Percentiles rank a stretch among this genome's conserved stretches.
These are phyloP conservation scores for Zoysia pacifica DNA, from an alignment of 176 grass and related monocot species.

Conservation along the genomic window DNA sequence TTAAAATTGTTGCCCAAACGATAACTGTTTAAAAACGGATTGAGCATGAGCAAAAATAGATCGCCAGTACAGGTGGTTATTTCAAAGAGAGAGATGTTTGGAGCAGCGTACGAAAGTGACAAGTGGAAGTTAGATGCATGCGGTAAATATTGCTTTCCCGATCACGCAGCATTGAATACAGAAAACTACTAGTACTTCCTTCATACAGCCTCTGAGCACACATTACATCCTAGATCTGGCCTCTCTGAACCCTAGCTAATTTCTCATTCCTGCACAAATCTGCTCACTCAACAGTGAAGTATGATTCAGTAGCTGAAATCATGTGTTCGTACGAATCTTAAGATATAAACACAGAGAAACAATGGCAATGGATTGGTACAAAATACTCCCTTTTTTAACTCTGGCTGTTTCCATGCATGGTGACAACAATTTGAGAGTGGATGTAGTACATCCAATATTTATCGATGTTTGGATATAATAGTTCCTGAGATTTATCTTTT, in stretches of 20 bases:
- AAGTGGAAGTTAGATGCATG: constrained; percentile 48
- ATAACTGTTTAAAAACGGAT: too few species aligned
- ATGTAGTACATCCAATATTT: too few species aligned
- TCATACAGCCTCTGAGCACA: constrained; percentile 14
- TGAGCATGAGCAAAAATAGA: neutral
- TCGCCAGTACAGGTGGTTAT: neutral
- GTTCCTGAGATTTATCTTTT: too few species aligned
- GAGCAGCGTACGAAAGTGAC: constrained; percentile 38
- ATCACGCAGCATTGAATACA: constrained; percentile 18
- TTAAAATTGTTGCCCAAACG: too few species aligned
- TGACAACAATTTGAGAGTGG: too few species aligned
- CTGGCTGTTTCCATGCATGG: too few species aligned
- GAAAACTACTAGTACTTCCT: constrained; percentile 36
- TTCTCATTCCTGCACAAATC: constrained; percentile 19
- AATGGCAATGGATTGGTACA: neutral
- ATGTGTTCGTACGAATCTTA: neutral
- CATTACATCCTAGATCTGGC: constrained; percentile 37
- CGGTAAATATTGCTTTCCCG: constrained; percentile 29
- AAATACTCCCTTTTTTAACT: too few species aligned
- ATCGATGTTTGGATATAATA: too few species aligned
- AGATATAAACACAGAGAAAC: neutral
- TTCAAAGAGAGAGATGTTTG: neutral
- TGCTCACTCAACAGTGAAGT: neutral
- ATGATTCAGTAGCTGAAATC: neutral
- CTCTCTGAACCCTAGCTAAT: neutral